phyloP scores from a whole-genome alignment of 2,329 filamentous ascomycete species.

The Sclerotiophoma versabilis region DNA sequence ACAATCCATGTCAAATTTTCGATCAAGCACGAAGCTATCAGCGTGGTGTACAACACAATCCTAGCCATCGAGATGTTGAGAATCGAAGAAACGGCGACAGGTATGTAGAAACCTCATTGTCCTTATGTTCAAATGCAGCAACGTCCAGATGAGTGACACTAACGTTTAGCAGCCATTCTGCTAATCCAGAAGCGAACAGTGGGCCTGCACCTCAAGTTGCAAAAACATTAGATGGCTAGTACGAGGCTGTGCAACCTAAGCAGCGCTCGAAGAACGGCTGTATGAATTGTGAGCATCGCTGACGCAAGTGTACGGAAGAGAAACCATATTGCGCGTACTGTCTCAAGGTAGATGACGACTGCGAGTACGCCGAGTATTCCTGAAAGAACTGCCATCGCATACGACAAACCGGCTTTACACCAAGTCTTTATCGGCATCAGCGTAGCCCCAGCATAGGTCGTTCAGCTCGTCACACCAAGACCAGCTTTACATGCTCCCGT shows the following conservation, averaged over 20 bases:
- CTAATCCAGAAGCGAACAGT: neutral
- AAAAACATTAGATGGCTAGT: constrained; percentile 22
- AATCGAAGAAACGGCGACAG: constrained; percentile 24
- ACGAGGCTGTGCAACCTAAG: constrained; percentile 21
- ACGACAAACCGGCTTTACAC: neutral
- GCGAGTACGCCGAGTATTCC: constrained; percentile 32
- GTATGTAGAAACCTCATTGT: constrained; percentile 19
- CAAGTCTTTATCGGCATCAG: neutral
- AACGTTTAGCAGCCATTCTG: neutral
- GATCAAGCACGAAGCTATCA: constrained; percentile 42
- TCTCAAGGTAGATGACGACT: constrained; percentile 38
- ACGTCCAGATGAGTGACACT: neutral
- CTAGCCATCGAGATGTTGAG: constrained; percentile 38
- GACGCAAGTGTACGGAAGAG: constrained; percentile 43
- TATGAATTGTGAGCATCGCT: constrained; percentile 37
- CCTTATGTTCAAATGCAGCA: neutral
- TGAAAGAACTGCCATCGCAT: constrained; percentile 4
- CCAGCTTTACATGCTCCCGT: neutral
- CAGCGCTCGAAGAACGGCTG: constrained; percentile 43
- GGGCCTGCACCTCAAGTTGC: neutral
- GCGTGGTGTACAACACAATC: constrained; percentile 49
- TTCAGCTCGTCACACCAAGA: too few species aligned
- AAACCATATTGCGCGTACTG: constrained; percentile 40
- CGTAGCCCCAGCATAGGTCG: neutral
- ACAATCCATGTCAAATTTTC: constrained; percentile 47